Evolutionary conservation across 1,284 basidiomycete genomes (phyloP).

Genomic region (Melanopsichium pennsylvanicum): DNA sequence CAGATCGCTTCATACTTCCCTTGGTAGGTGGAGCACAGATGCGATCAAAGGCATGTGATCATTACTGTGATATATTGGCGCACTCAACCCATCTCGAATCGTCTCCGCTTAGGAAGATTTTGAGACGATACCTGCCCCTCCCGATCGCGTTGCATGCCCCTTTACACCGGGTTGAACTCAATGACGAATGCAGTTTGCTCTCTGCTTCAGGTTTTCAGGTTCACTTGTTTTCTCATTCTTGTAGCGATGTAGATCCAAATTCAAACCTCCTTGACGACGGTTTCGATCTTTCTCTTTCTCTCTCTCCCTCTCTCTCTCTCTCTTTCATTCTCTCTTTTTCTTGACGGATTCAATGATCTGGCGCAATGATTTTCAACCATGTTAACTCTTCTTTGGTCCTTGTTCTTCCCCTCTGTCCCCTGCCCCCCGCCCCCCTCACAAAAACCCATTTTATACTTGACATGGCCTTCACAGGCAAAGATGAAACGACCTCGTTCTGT

Average conservation of each 20-base stretch:
- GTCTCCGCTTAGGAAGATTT: not conserved
- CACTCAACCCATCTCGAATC: conserved; percentile 30
- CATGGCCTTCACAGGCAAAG: too few species aligned
- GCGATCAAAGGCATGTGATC: too few species aligned
- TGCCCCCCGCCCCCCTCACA: too few species aligned
- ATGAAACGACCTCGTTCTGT: too few species aligned
- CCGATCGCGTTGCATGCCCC: not conserved
- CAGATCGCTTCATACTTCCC: conserved; percentile 34
- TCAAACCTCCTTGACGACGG: too few species aligned
- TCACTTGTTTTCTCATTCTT: not conserved
- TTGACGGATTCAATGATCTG: too few species aligned
- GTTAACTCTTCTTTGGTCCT: not conserved
- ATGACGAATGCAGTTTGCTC: too few species aligned
- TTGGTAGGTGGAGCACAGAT: conserved; percentile 12
- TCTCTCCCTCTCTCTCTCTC: conserved; percentile 3
- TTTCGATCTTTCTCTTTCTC: conserved; percentile 1
- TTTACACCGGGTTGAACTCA: not conserved
- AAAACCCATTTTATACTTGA: too few species aligned
- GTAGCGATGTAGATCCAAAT: too few species aligned
- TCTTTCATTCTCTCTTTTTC: not conserved
- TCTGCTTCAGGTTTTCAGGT: too few species aligned
- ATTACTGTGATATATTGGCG: not conserved
- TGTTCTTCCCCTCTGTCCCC: too few species aligned
- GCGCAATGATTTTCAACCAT: too few species aligned
- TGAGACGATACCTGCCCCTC: conserved; percentile 40